Conservation (phyloP, 805 yeast species). For the Teunomyces funiuensis region DNA sequence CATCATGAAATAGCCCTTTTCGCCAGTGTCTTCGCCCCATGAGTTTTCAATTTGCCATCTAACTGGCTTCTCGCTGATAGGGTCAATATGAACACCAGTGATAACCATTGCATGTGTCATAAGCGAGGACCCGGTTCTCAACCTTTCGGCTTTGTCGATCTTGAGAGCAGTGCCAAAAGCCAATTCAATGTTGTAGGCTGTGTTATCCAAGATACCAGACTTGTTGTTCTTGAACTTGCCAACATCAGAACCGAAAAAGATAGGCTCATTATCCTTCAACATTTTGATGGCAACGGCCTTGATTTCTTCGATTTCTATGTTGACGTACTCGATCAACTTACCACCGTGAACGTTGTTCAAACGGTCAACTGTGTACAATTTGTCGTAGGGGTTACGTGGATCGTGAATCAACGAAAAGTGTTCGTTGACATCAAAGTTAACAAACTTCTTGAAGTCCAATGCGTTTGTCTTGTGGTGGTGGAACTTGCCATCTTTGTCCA, state of each 20-base stretch:
- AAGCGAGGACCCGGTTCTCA: conserved; percentile 64
- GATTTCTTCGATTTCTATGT: conserved; percentile 59
- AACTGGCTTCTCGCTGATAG: conserved; percentile 34
- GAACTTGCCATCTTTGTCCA: conserved; percentile 67
- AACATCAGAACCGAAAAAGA: conserved; percentile 89
- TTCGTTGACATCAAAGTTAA: conserved; percentile 51
- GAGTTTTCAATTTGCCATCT: conserved; percentile 48
- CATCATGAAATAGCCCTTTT: conserved; percentile 42
- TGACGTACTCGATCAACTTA: conserved; percentile 69
- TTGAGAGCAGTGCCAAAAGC: conserved; percentile 52
- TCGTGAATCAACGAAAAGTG: conserved; percentile 74
- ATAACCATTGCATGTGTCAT: conserved; percentile 95
- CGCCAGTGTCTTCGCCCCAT: conserved; percentile 43
- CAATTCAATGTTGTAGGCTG: conserved; percentile 64
- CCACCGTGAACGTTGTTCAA: conserved; percentile 73
- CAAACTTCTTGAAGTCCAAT: conserved; percentile 53
- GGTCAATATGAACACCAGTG: conserved; percentile 77
- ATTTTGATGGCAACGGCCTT: conserved; percentile 64
- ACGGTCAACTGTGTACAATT: conserved; percentile 67
- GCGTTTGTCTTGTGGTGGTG: conserved; percentile 61
- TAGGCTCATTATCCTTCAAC: conserved; percentile 71
- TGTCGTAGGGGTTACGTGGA: conserved; percentile 71
- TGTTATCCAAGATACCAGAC: conserved; percentile 71
- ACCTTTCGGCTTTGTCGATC: conserved; percentile 65
- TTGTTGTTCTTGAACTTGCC: conserved; percentile 67